phyloP scores from a whole-genome alignment of 2,329 filamentous ascomycete genomes.

The Claviceps purpurea region DNA sequence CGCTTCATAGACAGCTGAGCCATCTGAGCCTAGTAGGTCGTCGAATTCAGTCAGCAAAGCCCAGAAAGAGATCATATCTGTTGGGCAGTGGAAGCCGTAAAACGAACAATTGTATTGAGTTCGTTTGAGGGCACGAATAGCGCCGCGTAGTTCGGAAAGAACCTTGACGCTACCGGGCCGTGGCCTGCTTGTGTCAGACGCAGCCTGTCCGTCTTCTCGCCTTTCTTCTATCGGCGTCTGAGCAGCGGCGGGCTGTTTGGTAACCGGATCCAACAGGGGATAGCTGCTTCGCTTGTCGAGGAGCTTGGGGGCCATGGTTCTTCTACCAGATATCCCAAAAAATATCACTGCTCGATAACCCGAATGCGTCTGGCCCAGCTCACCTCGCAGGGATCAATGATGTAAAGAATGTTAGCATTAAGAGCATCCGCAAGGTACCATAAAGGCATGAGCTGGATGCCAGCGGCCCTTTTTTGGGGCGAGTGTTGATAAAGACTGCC shows the following conservation, averaged over 20 bases:
- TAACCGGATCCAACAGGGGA: slow-evolving; percentile 10
- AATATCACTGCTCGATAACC: neutral
- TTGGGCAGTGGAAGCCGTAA: neutral
- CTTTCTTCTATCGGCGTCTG: neutral
- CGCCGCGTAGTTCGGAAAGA: slow-evolving; percentile 22
- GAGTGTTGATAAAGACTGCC: neutral
- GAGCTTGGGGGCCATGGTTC: slow-evolving; percentile 15
- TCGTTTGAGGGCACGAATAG: slow-evolving; percentile 19
- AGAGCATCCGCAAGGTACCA: neutral
- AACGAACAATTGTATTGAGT: slow-evolving; percentile 15
- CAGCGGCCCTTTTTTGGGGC: neutral
- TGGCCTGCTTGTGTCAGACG: slow-evolving; percentile 11
- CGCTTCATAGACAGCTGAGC: slow-evolving; percentile 9
- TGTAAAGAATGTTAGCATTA: neutral
- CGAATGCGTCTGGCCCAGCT: neutral
- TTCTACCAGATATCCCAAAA: neutral
- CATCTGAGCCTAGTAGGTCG: slow-evolving; percentile 12
- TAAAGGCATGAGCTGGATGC: neutral
- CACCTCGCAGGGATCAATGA: neutral
- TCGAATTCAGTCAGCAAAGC: neutral
- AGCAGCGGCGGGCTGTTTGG: neutral
- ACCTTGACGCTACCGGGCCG: slow-evolving; percentile 17
- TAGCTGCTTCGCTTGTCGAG: slow-evolving; percentile 15
- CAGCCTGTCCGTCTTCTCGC: slow-evolving; percentile 4
- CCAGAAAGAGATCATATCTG: neutral